phyloP scores from a whole-genome alignment of 2,329 filamentous ascomycete genomes.

The Helotiales sp. region DNA sequence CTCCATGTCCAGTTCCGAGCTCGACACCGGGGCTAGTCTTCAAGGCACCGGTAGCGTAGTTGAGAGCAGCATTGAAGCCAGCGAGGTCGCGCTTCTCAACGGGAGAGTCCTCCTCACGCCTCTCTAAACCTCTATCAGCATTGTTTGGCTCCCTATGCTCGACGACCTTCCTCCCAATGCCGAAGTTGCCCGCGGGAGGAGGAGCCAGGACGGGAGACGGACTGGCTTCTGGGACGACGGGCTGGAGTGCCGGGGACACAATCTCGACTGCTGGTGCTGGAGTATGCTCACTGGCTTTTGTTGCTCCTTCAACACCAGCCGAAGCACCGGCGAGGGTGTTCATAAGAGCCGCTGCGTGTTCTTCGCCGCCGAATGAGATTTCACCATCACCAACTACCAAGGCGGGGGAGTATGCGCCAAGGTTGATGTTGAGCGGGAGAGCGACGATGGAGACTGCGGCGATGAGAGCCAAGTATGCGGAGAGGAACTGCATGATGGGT shows the following conservation, averaged over 20 bases:
- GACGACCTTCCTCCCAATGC: slow-evolving; percentile 26
- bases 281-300: slow-evolving; percentile 11
- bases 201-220: slow-evolving; percentile 8
- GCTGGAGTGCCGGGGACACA: slow-evolving; percentile 7
- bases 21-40: slow-evolving; percentile 54
- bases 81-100: slow-evolving; percentile 53
- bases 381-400: slow-evolving; percentile 58
- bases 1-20: slow-evolving; percentile 51
- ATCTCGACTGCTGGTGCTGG: neutral
- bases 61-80: slow-evolving; percentile 54
- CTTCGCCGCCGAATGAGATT: slow-evolving; percentile 51
- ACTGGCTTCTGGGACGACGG: slow-evolving; percentile 13
- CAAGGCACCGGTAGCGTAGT: slow-evolving; percentile 52
- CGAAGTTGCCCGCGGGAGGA: slow-evolving; percentile 18
- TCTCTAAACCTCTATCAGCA: slow-evolving; percentile 25
- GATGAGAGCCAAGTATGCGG: slow-evolving; percentile 25
- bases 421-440: slow-evolving; percentile 56
- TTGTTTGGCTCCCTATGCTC: slow-evolving; percentile 22
- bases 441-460: slow-evolving; percentile 42
- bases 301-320: slow-evolving; percentile 28
- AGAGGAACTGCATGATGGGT: slow-evolving; percentile 32
- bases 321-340: slow-evolving; percentile 50
- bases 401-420: slow-evolving; percentile 56
- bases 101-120: slow-evolving; percentile 30
- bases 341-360: slow-evolving; percentile 48